Base-by-base conservation (phyloP, 805 yeast species). In the Yarrowia sp. region DNA sequence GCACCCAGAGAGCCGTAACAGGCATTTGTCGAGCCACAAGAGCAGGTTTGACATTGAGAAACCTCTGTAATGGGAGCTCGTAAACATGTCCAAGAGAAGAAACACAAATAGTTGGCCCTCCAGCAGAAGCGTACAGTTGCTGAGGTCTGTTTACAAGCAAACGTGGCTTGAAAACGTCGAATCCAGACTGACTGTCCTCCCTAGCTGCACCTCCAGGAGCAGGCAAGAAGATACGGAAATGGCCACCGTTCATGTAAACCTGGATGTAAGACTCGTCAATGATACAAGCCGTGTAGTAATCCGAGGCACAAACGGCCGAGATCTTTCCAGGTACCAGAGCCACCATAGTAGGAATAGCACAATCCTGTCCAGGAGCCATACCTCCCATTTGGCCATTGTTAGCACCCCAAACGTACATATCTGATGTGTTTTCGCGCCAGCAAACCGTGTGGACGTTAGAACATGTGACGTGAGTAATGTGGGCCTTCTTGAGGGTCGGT, bases 311-410 rank as follows among this genome's bases (percentile, higher is more conserved):
- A 0, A 87, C 87, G 40, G 80, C 80, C 65, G 80, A 81, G 32
- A 90, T 84, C 65, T 65, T 68, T 43, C 78, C 84, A 69, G 81
- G 83, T 33, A 76, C 72, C 46, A 84, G 80, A 32, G 74, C 77
- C 21, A 80, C 72, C 64, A 70, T 74, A 66, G 75, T 79, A 36
- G 83, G 86, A 19, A 68, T 66, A 3, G 67, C 19, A 67, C 80
- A 81, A 19, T 85, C 84, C 68, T 77, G 72, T 69, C 67, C 64
- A 71, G 77, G 14, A 52, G 24, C 19, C 49, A 67, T 68, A 9
- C 78, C 71, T 2, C 93, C 93, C 86, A 90, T 84, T 73, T 90
- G 96, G 0, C 97, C 97, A 36, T 84, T 76, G 71, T 90, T 89
- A 38, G 87, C 75, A 2, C 97, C 97, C 96, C 96, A 90, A 40